phyloP scores from a whole-genome alignment of 2,329 filamentous ascomycete species.

The Arthrobotrys sphaeroides region DNA sequence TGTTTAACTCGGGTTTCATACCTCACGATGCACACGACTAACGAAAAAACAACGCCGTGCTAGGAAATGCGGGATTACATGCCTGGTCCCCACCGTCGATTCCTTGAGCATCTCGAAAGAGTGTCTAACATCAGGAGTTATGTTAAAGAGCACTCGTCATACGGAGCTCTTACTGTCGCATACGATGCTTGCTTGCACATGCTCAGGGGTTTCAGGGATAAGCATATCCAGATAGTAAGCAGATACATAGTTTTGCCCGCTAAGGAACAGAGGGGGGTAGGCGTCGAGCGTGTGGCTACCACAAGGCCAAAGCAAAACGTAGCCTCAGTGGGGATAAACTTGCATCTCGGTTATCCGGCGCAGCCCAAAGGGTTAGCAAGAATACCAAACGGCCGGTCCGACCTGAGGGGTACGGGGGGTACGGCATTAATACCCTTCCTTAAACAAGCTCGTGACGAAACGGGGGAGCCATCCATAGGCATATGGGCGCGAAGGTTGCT shows the following conservation, averaged over 20 bases:
- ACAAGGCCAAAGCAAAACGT: constrained; percentile 64
- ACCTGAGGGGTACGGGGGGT: constrained; percentile 87
- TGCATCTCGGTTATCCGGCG: constrained; percentile 26
- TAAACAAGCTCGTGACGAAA: constrained; percentile 96
- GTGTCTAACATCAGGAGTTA: constrained; percentile 89
- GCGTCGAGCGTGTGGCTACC: constrained; percentile 51
- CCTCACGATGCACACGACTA: neutral
- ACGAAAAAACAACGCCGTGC: neutral
- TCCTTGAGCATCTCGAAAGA: constrained; percentile 79
- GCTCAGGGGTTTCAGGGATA: constrained; percentile 81
- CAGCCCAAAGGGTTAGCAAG: constrained; percentile 57
- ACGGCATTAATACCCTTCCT: constrained; percentile 94
- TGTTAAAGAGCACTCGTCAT: constrained; percentile 66
- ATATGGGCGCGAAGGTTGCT: constrained; percentile 70
- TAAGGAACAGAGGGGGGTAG: constrained; percentile 61
- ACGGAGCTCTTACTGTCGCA: constrained; percentile 76
- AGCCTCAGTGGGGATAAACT: constrained; percentile 60
- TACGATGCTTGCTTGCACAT: constrained; percentile 91
- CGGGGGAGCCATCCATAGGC: constrained; percentile 85
- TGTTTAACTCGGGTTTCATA: neutral
- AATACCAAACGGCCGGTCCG: constrained; percentile 51
- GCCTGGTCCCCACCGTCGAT: constrained; percentile 90
- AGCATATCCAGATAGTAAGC: constrained; percentile 94
- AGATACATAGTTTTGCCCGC: constrained; percentile 94
- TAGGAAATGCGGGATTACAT: constrained; percentile 93